Evolutionary conservation across 1,284 basidiomycete genomes (phyloP).

Genomic region (Malassezia nana): DNA sequence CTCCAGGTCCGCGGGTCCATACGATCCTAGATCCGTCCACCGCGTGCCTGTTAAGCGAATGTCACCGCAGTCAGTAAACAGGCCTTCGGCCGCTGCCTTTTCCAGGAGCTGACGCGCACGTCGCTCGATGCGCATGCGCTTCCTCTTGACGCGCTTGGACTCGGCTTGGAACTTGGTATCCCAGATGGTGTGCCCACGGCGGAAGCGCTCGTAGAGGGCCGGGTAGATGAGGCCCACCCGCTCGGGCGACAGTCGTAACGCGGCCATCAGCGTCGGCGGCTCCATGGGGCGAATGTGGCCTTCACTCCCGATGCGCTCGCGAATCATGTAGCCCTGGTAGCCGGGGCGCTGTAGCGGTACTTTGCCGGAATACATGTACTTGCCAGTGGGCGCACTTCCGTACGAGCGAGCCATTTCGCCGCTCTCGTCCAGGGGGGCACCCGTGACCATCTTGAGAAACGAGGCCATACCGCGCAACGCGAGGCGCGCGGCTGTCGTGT

Average conservation of each 20-base stretch:
- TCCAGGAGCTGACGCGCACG: conserved; percentile 12
- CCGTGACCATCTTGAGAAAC: conserved; percentile 48
- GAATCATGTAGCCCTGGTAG: conserved; percentile 57
- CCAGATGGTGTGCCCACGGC: conserved; percentile 28
- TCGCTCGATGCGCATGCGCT: conserved; percentile 17
- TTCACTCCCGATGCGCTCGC: conserved; percentile 71
- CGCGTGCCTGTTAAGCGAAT: background rate
- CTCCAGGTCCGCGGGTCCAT: conserved; percentile 21
- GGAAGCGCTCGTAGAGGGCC: conserved; percentile 21
- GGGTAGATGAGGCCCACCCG: conserved; percentile 53
- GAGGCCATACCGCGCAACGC: conserved; percentile 48
- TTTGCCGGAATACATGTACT: conserved; percentile 37
- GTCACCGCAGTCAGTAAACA: conserved; percentile 16
- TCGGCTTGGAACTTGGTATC: conserved; percentile 24
- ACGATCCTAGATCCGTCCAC: conserved; percentile 21
- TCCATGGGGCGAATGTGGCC: conserved; percentile 73
- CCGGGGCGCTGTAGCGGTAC: conserved; percentile 39
- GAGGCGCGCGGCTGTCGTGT: conserved; percentile 49
- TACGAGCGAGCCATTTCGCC: background rate
- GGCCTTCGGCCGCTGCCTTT: conserved; percentile 20
- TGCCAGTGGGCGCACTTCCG: conserved; percentile 16
- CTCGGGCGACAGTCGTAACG: conserved; percentile 58
- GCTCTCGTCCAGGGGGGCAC: conserved; percentile 21
- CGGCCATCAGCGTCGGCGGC: conserved; percentile 58
- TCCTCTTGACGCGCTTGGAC: conserved; percentile 15